Evolutionary conservation across 305 asterid genomes (phyloP).

Genomic region (Salvia sclarea): DNA sequence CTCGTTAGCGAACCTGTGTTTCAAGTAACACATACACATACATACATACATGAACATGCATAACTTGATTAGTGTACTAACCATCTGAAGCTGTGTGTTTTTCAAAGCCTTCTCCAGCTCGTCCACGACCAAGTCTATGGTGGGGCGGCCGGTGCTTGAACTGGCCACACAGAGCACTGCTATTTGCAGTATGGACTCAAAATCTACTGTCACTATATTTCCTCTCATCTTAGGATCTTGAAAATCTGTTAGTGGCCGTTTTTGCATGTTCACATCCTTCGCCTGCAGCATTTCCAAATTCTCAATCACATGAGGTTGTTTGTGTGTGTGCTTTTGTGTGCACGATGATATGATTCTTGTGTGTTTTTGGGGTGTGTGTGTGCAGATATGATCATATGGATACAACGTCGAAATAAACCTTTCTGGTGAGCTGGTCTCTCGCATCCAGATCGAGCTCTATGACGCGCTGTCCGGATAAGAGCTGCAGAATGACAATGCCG

Average conservation of each 20-base stretch:
- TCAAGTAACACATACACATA: background rate
- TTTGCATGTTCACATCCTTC: constrained; percentile 67
- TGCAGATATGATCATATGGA: background rate
- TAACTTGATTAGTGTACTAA: constrained; percentile 17
- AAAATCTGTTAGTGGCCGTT: constrained; percentile 61
- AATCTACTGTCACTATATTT: constrained; percentile 51
- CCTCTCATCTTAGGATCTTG: constrained; percentile 61
- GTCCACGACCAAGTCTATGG: constrained; percentile 58
- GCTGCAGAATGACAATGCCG: constrained; percentile 77
- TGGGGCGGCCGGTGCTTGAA: constrained; percentile 78
- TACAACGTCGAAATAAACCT: constrained; percentile 40
- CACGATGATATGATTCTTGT: background rate
- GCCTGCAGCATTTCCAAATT: constrained; percentile 58
- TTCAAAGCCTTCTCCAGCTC: constrained; percentile 72
- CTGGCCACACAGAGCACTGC: constrained; percentile 74
- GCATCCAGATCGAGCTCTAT: constrained; percentile 76
- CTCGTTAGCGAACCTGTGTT: background rate
- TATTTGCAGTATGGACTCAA: constrained; percentile 70
- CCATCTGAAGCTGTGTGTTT: constrained; percentile 53
- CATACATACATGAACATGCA: background rate
- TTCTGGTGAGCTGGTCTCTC: constrained; percentile 79
- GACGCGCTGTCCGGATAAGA: constrained; percentile 75
- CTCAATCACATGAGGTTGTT: background rate
- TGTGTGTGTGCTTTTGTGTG: background rate
- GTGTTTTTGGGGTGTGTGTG: background rate